phyloP scores from a whole-genome alignment of 2,329 filamentous ascomycete genomes.

The Aspergillus fumigatiaffinis region DNA sequence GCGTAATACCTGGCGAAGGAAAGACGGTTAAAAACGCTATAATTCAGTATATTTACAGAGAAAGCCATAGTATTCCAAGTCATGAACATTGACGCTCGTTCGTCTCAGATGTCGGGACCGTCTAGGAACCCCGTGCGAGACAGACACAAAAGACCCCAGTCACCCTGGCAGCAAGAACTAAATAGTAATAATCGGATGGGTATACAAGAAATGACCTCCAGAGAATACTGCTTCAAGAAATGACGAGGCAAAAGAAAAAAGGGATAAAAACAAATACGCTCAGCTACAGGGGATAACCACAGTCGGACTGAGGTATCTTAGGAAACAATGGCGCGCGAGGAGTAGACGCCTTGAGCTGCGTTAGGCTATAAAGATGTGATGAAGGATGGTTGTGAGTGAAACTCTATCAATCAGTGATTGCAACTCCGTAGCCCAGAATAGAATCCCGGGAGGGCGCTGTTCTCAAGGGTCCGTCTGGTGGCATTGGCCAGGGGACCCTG shows the following conservation, averaged over 20 bases:
- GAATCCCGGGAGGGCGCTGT: conserved; percentile 8
- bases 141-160: neutral
- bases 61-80: neutral
- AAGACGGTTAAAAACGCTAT: neutral
- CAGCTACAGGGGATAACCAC: neutral
- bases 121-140: neutral
- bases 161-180: too few species aligned
- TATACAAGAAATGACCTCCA: conserved; percentile 3
- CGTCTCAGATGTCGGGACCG: too few species aligned
- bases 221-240: conserved; percentile 1
- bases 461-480: conserved; percentile 8
- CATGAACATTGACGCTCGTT: neutral
- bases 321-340: neutral
- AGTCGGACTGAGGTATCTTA: neutral
- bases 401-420: neutral
- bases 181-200: neutral
- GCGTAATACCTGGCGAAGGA: neutral
- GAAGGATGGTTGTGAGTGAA: neutral
- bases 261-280: neutral
- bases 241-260: neutral
- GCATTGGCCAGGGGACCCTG: conserved; percentile 3
- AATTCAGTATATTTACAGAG: neutral
- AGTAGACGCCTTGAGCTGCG: neutral
- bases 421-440: neutral
- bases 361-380: neutral